phyloP scores from a whole-genome alignment of 805 yeast species.

The Candida glaebosa region DNA sequence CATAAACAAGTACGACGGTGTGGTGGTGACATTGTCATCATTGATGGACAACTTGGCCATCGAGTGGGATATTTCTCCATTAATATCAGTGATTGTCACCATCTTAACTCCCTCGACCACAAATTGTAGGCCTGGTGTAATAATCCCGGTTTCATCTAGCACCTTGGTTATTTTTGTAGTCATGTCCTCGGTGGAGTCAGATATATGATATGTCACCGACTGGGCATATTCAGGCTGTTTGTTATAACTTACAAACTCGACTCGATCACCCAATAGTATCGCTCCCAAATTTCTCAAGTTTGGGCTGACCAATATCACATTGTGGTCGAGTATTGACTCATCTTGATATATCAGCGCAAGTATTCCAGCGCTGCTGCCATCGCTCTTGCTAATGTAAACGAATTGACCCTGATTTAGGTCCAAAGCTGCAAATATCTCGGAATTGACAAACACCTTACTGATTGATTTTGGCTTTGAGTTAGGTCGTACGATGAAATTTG shows the following conservation, averaged over 20 bases:
- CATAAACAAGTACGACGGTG: conserved; percentile 48
- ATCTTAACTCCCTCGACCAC: conserved; percentile 10
- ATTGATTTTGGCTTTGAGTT: conserved; percentile 22
- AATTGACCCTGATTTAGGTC: conserved; percentile 46
- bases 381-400: conserved; percentile 39
- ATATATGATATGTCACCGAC: conserved; percentile 3
- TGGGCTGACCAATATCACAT: conserved; percentile 25
- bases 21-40: conserved; percentile 22
- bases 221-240: conserved; percentile 46
- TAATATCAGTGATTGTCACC: conserved; percentile 26
- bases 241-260: conserved; percentile 42
- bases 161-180: conserved; percentile 34
- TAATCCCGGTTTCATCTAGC: conserved; percentile 53
- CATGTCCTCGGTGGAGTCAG: not conserved
- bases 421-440: conserved; percentile 43
- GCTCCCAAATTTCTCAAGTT: conserved; percentile 31
- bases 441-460: conserved; percentile 39
- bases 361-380: conserved; percentile 44
- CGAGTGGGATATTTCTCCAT: conserved; percentile 30
- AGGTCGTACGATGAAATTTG: conserved; percentile 40
- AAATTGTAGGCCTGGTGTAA: conserved; percentile 51
- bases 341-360: conserved; percentile 41
- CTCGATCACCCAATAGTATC: conserved; percentile 46
- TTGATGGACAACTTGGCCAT: conserved; percentile 33
- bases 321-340: conserved; percentile 22